Conservation (phyloP, 78 protist genomes). For the Blattamonas nauphoetae region DNA sequence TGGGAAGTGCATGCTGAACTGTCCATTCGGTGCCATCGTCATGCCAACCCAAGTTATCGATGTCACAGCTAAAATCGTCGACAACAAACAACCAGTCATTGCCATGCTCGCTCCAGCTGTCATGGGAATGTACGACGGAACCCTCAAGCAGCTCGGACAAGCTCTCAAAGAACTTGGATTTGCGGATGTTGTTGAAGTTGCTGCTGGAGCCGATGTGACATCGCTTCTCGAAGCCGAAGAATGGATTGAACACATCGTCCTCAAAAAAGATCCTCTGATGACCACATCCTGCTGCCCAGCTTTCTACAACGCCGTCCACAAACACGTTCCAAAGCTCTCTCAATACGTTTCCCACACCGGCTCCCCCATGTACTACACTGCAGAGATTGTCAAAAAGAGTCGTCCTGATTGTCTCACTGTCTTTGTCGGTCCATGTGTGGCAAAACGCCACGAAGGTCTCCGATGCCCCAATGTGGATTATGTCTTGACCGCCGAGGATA, state of each 20-base stretch:
- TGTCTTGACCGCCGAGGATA: background rate
- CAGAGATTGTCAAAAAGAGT: background rate
- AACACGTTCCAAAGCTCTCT: constrained; percentile 9
- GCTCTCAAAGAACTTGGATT: background rate
- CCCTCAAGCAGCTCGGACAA: background rate
- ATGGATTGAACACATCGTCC: background rate
- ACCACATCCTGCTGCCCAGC: constrained; percentile 23
- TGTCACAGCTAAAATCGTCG: background rate
- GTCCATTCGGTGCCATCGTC: constrained; percentile 4
- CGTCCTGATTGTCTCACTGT: background rate
- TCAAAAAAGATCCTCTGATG: background rate
- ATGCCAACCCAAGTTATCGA: background rate
- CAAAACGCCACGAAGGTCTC: background rate
- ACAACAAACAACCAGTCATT: background rate
- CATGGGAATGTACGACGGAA: background rate
- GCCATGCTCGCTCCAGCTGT: constrained; percentile 2
- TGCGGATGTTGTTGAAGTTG: background rate
- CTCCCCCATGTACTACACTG: background rate
- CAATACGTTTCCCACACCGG: background rate
- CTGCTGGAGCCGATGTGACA: background rate
- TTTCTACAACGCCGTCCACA: background rate
- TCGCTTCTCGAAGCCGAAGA: background rate
- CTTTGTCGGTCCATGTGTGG: constrained; percentile 10
- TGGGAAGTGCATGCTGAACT: background rate
- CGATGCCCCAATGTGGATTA: background rate